Evolutionary conservation across 2,329 filamentous ascomycete genomes (phyloP), one percentile per base, ranked within the genome.

Genomic region (Balansia obtecta): DNA sequence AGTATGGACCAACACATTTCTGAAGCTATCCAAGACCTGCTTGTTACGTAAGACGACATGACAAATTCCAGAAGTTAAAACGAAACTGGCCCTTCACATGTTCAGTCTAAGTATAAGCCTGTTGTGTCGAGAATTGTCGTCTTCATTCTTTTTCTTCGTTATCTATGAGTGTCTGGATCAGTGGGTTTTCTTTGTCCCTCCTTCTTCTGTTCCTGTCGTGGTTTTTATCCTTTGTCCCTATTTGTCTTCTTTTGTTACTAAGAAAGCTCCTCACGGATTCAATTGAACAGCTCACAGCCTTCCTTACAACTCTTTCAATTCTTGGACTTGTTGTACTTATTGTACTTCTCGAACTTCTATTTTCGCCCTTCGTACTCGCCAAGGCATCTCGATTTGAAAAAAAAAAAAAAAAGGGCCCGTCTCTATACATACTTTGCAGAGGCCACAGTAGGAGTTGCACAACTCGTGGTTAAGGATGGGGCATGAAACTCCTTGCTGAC

Each of bases 401-500:
- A 49, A 7, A 50, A 54, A 13, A 53, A 56, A 20, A 46, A 49
- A 7, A 50, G 53, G 38, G 50, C 50, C 2, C 54, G 53, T 8
- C 38, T 56, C 9, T 56, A 46, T 33, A 48, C 46, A 1, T 50
- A 53, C 22, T 54, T 56, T 2, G 51, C 59, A 15, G 58, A 63
- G 16, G 55, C 57, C 0, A 44, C 58, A 0, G 52, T 51, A 13
- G 58, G 59, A 0, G 32, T 59, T 0, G 46, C 53, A 0, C 61
- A 53, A 63, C 70, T 13, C 63, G 68, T 1, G 66, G 68, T 0
- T 62, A 68, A 11, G 57, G 59, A 18, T 63, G 58, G 60, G 30
- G 51, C 30, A 27, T 15, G 0, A 39, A 53, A 1, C 61, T 56
- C 32, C 49, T 50, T 6, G 45, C 53, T 13, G 52, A 54, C 6